Evolutionary conservation across 257 asterid genomes (phyloP).

Genomic region (Salvia rosmarinus): DNA sequence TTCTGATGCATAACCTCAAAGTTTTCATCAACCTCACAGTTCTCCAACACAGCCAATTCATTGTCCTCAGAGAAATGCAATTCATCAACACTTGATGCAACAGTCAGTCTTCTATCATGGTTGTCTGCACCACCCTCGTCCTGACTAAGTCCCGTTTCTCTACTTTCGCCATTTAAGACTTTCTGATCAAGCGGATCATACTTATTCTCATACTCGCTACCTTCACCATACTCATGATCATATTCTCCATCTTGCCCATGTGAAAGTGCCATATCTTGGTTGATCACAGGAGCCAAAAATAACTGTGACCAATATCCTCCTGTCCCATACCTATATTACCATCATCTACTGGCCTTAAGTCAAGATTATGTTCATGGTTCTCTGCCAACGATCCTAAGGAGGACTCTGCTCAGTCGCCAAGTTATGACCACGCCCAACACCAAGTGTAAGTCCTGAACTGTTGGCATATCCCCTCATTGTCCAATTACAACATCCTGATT

Average conservation of each 20-base stretch:
- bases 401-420: conserved; percentile 37
- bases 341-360: conserved; percentile 30
- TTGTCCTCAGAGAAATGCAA: conserved; percentile 43
- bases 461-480: conserved; percentile 35
- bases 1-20: conserved; percentile 49
- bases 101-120: conserved; percentile 40
- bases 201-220: conserved; percentile 43
- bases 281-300: conserved; percentile 37
- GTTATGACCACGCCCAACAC: conserved; percentile 29
- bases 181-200: conserved; percentile 37
- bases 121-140: conserved; percentile 36
- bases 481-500: conserved; percentile 37
- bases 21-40: conserved; percentile 40
- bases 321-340: conserved; percentile 36
- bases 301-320: conserved; percentile 31
- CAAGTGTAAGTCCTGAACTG: conserved; percentile 47
- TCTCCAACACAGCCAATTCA: conserved; percentile 45
- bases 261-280: conserved; percentile 38
- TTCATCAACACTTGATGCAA: conserved; percentile 39
- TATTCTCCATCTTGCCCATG: conserved; percentile 36
- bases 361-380: conserved; percentile 39
- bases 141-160: conserved; percentile 33
- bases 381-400: conserved; percentile 37
- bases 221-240: conserved; percentile 37
- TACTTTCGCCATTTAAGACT: conserved; percentile 33